These are phyloP conservation scores for Rhodotorula sp. DNA, from an alignment of 1,284 basidiomycete genomes.

Conservation along the genomic window DNA sequence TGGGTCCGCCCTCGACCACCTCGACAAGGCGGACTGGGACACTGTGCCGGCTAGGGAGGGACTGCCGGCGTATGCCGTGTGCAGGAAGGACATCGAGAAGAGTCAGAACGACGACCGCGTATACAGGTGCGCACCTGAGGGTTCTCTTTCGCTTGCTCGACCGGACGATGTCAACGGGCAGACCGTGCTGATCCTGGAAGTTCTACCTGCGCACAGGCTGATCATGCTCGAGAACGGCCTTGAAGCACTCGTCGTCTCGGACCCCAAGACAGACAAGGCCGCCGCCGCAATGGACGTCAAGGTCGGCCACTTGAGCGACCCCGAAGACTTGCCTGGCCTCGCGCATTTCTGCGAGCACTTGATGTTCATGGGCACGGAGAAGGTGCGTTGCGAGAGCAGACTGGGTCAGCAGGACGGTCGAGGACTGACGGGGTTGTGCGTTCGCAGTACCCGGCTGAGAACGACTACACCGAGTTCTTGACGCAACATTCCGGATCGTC, in stretches of 20 bases:
- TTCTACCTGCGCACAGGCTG: constrained; percentile 51
- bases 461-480: constrained; percentile 88
- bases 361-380: constrained; percentile 73
- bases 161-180: no score
- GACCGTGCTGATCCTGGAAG: background rate
- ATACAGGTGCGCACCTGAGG: constrained; percentile 54
- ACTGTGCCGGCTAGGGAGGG: background rate
- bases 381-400: constrained; percentile 42
- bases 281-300: constrained; percentile 93
- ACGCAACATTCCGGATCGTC: constrained; percentile 85
- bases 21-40: background rate
- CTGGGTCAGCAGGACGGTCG: no score
- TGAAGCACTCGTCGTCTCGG: constrained; percentile 80
- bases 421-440: background rate
- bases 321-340: constrained; percentile 53
- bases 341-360: constrained; percentile 85
- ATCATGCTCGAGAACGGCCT: constrained; percentile 84
- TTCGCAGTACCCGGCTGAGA: constrained; percentile 76
- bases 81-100: constrained; percentile 67
- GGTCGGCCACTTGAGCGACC: constrained; percentile 91
- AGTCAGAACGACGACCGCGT: constrained; percentile 72
- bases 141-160: no score
- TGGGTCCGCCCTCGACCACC: constrained; percentile 21
- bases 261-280: constrained; percentile 82
- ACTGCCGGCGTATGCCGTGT: constrained; percentile 52